Evolutionary conservation across 441 rosid species (phyloP).

Genomic region (Euphorbia celastroides): DNA sequence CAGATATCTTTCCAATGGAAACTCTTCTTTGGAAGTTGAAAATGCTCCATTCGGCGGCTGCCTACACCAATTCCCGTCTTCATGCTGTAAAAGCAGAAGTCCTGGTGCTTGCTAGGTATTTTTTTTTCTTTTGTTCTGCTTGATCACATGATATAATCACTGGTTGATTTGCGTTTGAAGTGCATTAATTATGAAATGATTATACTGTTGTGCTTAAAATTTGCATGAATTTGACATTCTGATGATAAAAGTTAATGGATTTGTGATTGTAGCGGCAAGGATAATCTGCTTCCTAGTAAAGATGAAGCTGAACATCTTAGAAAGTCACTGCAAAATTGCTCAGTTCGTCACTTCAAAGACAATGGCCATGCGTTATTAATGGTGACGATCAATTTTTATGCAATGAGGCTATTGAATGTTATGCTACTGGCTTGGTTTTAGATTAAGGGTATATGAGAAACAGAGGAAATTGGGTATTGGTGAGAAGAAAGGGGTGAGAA

Average conservation of each 20-base stretch:
- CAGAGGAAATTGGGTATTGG: too few relatives aligned
- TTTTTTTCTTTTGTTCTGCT: constrained; percentile 8
- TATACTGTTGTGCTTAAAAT: not conserved
- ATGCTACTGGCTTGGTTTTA: too few relatives aligned
- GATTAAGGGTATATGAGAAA: too few relatives aligned
- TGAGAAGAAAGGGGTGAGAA: too few relatives aligned
- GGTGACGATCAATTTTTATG: constrained; percentile 22
- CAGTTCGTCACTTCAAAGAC: constrained; percentile 60
- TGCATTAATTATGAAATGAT: not conserved
- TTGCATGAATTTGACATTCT: not conserved
- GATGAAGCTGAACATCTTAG: constrained; percentile 67
- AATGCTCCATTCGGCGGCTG: constrained; percentile 58
- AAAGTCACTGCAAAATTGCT: constrained; percentile 51
- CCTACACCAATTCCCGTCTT: constrained; percentile 82
- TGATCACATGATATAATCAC: not conserved
- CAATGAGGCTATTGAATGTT: not conserved
- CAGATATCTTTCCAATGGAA: constrained; percentile 61
- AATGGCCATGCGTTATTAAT: constrained; percentile 78
- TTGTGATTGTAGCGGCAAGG: constrained; percentile 58
- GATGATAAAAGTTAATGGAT: constrained; percentile 7
- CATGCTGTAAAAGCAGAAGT: constrained; percentile 95
- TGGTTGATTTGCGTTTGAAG: not conserved
- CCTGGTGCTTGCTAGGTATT: constrained; percentile 68
- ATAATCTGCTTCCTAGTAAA: constrained; percentile 71
- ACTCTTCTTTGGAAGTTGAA: constrained; percentile 83